Percentiles rank a stretch among this genome's conserved stretches.
These are phyloP conservation scores for Penicillium sp. DNA, from an alignment of 2,329 filamentous ascomycete species.

Conservation along the genomic window DNA sequence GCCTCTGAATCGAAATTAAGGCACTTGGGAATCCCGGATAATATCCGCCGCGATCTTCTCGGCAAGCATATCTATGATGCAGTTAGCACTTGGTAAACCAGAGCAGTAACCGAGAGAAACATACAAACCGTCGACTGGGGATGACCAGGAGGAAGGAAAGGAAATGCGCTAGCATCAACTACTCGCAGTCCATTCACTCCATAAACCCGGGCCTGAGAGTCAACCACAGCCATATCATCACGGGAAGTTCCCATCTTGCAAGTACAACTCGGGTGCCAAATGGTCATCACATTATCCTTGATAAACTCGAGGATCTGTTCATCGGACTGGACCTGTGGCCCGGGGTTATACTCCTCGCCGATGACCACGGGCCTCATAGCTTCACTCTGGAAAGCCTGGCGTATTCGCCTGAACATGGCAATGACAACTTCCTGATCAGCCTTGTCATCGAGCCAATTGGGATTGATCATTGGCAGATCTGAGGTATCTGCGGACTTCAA, in stretches of 20 bases:
- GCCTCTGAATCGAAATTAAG: neutral
- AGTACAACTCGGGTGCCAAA: conserved; percentile 30
- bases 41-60: conserved; percentile 20
- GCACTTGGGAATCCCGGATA: conserved; percentile 1
- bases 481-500: conserved; percentile 26
- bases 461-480: conserved; percentile 45
- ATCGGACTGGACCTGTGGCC: conserved; percentile 38
- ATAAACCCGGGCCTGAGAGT: conserved; percentile 28
- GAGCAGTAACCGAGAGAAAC: neutral
- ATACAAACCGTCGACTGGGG: conserved; percentile 28
- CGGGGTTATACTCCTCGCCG: conserved; percentile 38
- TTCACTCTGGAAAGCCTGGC: conserved; percentile 33
- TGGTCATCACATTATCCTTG: conserved; percentile 24
- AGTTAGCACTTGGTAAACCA: neutral
- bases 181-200: conserved; percentile 30
- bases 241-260: conserved; percentile 28
- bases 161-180: conserved; percentile 36
- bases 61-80: conserved; percentile 20
- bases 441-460: conserved; percentile 44
- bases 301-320: conserved; percentile 40
- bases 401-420: conserved; percentile 42
- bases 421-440: conserved; percentile 46
- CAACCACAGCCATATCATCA: conserved; percentile 31
- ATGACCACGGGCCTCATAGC: conserved; percentile 30
- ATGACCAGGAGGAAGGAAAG: conserved; percentile 41